These are phyloP conservation scores for Vigna mungo DNA, from an alignment of 306 rosid genomes.

Conservation along the genomic window DNA sequence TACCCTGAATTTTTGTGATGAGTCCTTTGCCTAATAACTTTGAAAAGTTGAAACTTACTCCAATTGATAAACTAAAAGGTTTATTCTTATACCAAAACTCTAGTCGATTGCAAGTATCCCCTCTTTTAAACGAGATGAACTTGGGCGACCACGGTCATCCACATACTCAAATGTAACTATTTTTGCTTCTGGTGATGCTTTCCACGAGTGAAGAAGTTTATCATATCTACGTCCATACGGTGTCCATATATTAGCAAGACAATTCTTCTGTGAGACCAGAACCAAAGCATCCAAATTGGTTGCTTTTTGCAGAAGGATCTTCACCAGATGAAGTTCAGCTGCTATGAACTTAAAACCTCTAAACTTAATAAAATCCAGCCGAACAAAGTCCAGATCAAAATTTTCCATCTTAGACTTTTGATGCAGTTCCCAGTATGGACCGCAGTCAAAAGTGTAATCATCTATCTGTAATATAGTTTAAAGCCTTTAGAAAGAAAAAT, in stretches of 20 bases:
- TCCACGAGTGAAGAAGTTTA: conserved; percentile 38
- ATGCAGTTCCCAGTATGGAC: conserved; percentile 46
- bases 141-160: neutral
- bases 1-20: neutral
- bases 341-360: conserved; percentile 44
- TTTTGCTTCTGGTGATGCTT: neutral
- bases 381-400: neutral
- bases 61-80: neutral
- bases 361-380: conserved; percentile 43
- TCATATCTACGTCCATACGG: neutral
- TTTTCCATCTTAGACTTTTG: conserved; percentile 36
- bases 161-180: neutral
- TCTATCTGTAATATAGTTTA: conserved; percentile 44
- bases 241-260: neutral
- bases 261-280: conserved; percentile 31
- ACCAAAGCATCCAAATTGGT: conserved; percentile 38
- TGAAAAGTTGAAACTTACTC: neutral
- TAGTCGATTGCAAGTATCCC: conserved; percentile 1
- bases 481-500: neutral
- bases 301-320: conserved; percentile 43
- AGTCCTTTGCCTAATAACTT: neutral
- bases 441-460: conserved; percentile 19
- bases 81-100: neutral
- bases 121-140: conserved; percentile 23
- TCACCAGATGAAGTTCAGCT: conserved; percentile 33